Percentiles rank a stretch among this genome's conserved stretches.
phyloP scores from a whole-genome alignment of 352 stramenopile species.

The Phytophthora ramorum region DNA sequence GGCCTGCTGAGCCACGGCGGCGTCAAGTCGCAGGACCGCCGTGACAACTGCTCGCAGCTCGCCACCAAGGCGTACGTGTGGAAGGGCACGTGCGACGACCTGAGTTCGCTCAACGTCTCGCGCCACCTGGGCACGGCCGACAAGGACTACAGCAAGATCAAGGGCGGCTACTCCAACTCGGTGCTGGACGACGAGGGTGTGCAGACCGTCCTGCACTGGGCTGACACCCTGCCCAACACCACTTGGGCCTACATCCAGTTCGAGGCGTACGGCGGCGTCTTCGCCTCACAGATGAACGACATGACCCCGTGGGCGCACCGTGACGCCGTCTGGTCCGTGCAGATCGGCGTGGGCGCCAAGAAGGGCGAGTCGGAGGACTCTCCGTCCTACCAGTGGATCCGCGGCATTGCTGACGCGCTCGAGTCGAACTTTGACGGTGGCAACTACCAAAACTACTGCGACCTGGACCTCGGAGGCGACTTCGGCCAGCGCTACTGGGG shows the following conservation, averaged over 20 bases:
- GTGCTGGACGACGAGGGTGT: conserved; percentile 47
- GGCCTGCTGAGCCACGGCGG: conserved; percentile 42
- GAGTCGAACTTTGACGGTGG: conserved; percentile 51
- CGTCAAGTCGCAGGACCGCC: conserved; percentile 45
- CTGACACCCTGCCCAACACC: conserved; percentile 43
- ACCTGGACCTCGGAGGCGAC: conserved; percentile 52
- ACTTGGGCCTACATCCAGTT: conserved; percentile 62
- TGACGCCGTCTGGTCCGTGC: conserved; percentile 55
- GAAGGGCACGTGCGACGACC: conserved; percentile 47
- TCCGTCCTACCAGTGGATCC: conserved; percentile 50
- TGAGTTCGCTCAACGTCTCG: conserved; percentile 44
- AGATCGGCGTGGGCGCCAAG: conserved; percentile 47
- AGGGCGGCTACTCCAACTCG: conserved; percentile 55
- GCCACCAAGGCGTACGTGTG: conserved; percentile 60
- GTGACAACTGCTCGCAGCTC: conserved; percentile 52
- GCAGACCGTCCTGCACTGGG: conserved; percentile 44
- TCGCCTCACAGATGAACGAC: conserved; percentile 47
- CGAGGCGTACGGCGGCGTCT: conserved; percentile 58
- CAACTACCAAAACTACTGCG: conserved; percentile 72
- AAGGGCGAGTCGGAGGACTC: conserved; percentile 50
- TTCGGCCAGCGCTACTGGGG: conserved; percentile 60
- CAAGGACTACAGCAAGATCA: conserved; percentile 61
- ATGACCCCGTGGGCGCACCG: conserved; percentile 57
- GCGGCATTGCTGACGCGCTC: conserved; percentile 40
- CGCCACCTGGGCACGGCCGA: conserved; percentile 40